These are phyloP conservation scores for Penicillium sp. DNA, from an alignment of 2,329 filamentous ascomycete species.

Conservation along the genomic window DNA sequence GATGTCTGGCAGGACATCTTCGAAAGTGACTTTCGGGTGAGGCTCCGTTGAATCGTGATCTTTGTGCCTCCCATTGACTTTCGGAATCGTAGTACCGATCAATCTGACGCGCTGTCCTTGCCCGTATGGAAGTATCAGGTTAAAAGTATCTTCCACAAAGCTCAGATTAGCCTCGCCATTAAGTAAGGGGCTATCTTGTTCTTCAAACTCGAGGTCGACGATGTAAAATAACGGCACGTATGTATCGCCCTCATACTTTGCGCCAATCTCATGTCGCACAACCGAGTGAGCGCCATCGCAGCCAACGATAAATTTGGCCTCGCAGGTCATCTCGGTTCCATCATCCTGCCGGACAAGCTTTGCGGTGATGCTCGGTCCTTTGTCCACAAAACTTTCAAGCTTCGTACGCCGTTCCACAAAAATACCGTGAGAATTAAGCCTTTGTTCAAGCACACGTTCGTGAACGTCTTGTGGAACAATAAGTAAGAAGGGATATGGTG, in stretches of 20 bases:
- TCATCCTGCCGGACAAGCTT: constrained; percentile 16
- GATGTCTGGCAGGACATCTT: constrained; percentile 29
- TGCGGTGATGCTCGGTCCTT: constrained; percentile 22
- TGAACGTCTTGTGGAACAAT: constrained; percentile 30
- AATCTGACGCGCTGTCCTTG: constrained; percentile 24
- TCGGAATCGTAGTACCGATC: constrained; percentile 21
- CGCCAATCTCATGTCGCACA: constrained; percentile 43
- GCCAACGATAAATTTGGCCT: constrained; percentile 48
- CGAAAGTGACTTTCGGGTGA: constrained; percentile 27
- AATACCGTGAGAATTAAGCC: constrained; percentile 26
- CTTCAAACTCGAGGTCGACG: constrained; percentile 40
- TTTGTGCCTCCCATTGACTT: neutral
- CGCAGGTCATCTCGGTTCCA: constrained; percentile 27
- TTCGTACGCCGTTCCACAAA: constrained; percentile 28
- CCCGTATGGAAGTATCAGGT: constrained; percentile 34
- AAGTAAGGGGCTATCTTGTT: constrained; percentile 18
- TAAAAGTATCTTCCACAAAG: constrained; percentile 35
- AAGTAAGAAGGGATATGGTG: constrained; percentile 32
- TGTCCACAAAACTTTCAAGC: constrained; percentile 25
- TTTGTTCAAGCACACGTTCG: constrained; percentile 29
- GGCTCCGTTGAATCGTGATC: constrained; percentile 14
- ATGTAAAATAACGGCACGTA: constrained; percentile 49
- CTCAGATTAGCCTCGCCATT: constrained; percentile 35
- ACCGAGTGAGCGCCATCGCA: constrained; percentile 54
- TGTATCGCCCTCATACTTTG: constrained; percentile 43